A percentile compares a stretch with the other conserved stretches of the same genome.
These are phyloP conservation scores for Saccharomyces kudriavzevii DNA, from an alignment of 805 yeast species.

Conservation along the genomic window DNA sequence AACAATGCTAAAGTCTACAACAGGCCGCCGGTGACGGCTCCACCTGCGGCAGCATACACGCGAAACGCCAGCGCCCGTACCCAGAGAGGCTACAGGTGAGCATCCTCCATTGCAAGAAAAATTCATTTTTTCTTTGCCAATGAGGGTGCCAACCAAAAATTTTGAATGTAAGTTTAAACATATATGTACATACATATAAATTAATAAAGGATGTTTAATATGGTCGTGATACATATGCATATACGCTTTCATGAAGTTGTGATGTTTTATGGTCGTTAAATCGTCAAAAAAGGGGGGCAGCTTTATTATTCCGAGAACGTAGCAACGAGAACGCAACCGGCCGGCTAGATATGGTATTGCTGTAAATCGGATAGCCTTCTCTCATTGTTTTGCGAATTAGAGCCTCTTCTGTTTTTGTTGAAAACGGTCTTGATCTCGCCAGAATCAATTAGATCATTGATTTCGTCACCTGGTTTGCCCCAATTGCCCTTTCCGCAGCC, in stretches of 20 bases:
- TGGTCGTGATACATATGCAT: neutral
- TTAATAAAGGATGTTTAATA: neutral
- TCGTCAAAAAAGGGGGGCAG: neutral
- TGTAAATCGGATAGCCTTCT: constrained; percentile 31
- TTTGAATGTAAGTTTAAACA: neutral
- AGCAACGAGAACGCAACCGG: neutral
- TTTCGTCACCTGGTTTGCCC: constrained; percentile 78
- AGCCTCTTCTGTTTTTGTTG: constrained; percentile 43
- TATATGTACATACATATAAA: constrained; percentile 2
- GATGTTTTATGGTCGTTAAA: neutral
- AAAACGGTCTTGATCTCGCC: constrained; percentile 47
- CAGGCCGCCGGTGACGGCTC: neutral
- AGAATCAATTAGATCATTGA: constrained; percentile 50
- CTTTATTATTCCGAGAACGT: neutral
- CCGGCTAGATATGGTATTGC: constrained; percentile 9
- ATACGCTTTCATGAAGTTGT: neutral
- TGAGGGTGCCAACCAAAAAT: neutral
- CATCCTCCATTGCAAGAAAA: too few species aligned
- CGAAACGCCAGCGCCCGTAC: neutral
- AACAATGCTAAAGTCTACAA: neutral
- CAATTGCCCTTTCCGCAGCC: constrained; percentile 86
- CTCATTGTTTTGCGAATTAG: constrained; percentile 40
- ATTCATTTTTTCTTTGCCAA: too few species aligned
- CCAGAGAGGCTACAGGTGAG: neutral
- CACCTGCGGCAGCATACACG: neutral